Evolutionary conservation across 1,284 basidiomycete genomes (phyloP), one percentile per base, ranked within the genome.

Genomic region (Cryptococcus sp.): DNA sequence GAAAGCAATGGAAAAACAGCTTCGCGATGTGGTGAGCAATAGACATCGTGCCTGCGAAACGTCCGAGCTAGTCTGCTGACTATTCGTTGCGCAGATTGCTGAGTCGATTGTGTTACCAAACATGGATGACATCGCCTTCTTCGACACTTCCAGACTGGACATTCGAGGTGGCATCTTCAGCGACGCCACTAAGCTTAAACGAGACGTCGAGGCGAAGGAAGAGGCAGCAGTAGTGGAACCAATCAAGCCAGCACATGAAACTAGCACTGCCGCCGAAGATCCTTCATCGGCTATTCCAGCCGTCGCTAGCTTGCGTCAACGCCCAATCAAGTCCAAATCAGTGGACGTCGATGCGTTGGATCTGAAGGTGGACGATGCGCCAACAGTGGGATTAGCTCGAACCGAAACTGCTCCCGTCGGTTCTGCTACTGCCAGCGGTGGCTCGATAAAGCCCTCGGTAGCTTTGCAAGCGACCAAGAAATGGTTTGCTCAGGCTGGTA

Each of bases 61-160:
- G 20, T 47, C 13, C 20, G n/a, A 43, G 53, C 37, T 22, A 4
- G 49, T 17, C 22, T 22, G 41, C 16, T 11, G 39, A 15, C 43
- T 34, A 45, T 29, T 10, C 52, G 47, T n/a, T 53, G 16, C 54
- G 5, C 68, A 95, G 92, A 89, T 97, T 50, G 84, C 86, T 67
- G 95, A 99, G 69, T 94, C 92, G 0, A 84, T 99, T 26, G 94
- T 99, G 11, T 79, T 95, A 67, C 96, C 96, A 8, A 92, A 97
- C 78, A 95, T 97, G 91, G 95, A 99, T 76, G 95, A 98, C 70
- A 87, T 97, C 58, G 84, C 93, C 3, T 98, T 94, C 83, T 98
- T 96, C 75, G 89, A 95, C 75, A 94, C 89, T 44, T 74, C 78
- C 0, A 72, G 78, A 5, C 85, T 86, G 58, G 68, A 78, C 44